Percentiles rank a stretch among this genome's conserved stretches.
These are phyloP conservation scores for Fusarium sp. DNA, from an alignment of 2,329 filamentous ascomycete species.

Conservation along the genomic window DNA sequence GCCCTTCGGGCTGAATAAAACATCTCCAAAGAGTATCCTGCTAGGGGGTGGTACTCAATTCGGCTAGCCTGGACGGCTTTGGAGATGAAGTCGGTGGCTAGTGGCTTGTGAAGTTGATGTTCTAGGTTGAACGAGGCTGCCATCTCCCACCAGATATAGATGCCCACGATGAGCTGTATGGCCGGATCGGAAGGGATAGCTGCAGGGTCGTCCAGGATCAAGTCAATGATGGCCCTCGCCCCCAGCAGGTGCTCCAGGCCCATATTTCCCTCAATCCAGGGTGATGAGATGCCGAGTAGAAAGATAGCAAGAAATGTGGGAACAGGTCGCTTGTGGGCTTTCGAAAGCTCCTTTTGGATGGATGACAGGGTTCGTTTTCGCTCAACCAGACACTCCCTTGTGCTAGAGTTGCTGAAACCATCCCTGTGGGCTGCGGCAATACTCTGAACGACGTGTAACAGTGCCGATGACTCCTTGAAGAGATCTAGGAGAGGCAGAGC, in stretches of 20 bases:
- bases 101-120: background rate
- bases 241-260: background rate
- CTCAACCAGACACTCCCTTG: background rate
- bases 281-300: background rate
- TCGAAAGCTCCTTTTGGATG: background rate
- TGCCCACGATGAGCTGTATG: background rate
- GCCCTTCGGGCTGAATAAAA: too few species aligned
- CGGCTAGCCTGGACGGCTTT: background rate
- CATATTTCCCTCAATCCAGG: background rate
- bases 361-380: background rate
- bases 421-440: background rate
- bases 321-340: background rate
- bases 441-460: background rate
- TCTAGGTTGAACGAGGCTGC: background rate
- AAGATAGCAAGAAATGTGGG: background rate
- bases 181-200: background rate
- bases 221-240: background rate
- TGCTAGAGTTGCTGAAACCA: background rate
- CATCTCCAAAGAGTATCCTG: background rate
- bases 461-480: background rate
- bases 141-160: conserved; percentile 1
- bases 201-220: background rate
- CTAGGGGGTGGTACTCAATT: background rate
- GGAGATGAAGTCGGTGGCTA: background rate
- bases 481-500: background rate